Evolutionary conservation across 768 basidiomycete genomes (phyloP).

Genomic region (Lyophyllum shimeji): DNA sequence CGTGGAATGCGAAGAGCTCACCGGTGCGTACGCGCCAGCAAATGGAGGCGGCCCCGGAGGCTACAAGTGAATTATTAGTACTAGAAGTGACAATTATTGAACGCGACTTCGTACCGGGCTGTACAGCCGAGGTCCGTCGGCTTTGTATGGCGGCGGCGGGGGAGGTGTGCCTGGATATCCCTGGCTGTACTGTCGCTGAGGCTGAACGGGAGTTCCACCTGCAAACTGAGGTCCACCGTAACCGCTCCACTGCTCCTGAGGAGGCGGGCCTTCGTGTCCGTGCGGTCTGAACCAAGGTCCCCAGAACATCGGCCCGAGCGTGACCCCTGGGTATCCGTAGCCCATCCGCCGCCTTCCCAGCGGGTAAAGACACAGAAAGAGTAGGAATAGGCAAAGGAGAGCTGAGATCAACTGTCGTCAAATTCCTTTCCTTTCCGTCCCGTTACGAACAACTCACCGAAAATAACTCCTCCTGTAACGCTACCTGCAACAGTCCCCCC

Average conservation of each 20-base stretch:
- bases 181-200: neutral
- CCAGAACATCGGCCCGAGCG: neutral
- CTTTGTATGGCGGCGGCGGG: neutral
- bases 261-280: neutral
- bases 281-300: neutral
- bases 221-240: neutral
- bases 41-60: neutral
- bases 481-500: neutral
- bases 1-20: neutral
- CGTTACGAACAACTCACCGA: neutral
- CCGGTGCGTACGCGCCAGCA: neutral
- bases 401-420: neutral
- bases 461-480: neutral
- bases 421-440: neutral
- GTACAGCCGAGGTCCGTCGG: neutral
- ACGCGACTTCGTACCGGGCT: neutral
- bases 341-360: neutral
- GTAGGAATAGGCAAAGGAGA: neutral
- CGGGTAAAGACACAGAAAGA: neutral
- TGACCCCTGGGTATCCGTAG: neutral
- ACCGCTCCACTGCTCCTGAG: neutral
- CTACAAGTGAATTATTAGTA: neutral
- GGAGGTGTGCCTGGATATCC: neutral
- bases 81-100: neutral
- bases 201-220: neutral